phyloP scores from a whole-genome alignment of 192 early-diverging fungal species.

The Backusella morwellensis region DNA sequence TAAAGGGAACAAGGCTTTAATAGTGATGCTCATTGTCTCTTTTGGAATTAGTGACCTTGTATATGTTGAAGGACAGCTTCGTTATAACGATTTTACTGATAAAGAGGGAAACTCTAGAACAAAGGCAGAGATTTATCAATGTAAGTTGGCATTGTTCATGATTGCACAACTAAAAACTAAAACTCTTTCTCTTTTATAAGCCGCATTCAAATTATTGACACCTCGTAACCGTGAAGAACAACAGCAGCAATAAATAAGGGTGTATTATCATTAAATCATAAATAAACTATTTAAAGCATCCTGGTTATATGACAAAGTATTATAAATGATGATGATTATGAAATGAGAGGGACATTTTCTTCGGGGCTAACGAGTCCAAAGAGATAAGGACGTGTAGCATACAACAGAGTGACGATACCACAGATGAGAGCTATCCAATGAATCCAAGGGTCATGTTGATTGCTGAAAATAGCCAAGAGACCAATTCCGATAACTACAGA shows the following conservation, averaged over 20 bases:
- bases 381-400: slow-evolving; percentile 44
- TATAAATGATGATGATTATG: slow-evolving; percentile 25
- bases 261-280: neutral
- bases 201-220: slow-evolving; percentile 3
- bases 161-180: neutral
- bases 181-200: neutral
- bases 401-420: slow-evolving; percentile 38
- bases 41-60: slow-evolving; percentile 46
- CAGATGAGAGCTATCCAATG: slow-evolving; percentile 47
- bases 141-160: slow-evolving; percentile 26
- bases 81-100: slow-evolving; percentile 59
- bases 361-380: slow-evolving; percentile 25
- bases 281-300: neutral
- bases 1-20: neutral
- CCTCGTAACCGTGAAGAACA: slow-evolving; percentile 3
- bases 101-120: slow-evolving; percentile 59
- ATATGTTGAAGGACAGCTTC: slow-evolving; percentile 61
- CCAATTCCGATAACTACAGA: slow-evolving; percentile 59
- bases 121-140: slow-evolving; percentile 47
- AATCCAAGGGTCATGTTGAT: slow-evolving; percentile 46
- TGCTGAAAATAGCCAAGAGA: slow-evolving; percentile 47
- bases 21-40: neutral
- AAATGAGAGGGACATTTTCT: slow-evolving; percentile 48
- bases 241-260: neutral
- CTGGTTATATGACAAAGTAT: neutral